These are phyloP conservation scores for Pseudogymnoascus sp. DNA, from an alignment of 2,329 filamentous ascomycete species.

Conservation along the genomic window DNA sequence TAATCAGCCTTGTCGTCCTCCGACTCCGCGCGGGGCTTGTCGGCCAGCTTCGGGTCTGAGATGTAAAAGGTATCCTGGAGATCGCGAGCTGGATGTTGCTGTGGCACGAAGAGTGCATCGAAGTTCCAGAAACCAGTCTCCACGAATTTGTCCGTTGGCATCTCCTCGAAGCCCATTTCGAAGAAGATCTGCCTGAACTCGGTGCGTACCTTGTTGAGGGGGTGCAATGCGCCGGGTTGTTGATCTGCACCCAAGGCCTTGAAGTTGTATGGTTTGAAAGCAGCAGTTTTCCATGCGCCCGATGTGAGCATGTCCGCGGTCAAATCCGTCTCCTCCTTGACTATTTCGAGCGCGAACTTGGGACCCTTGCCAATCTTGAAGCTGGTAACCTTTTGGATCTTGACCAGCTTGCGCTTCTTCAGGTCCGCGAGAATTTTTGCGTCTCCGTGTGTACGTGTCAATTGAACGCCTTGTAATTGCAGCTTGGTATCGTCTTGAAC, in stretches of 20 bases:
- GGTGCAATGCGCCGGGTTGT: conserved; percentile 54
- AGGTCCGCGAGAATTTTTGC: conserved; percentile 71
- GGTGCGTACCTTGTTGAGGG: conserved; percentile 86
- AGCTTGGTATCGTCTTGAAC: conserved; percentile 75
- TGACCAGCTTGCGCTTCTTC: conserved; percentile 86
- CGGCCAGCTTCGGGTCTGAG: conserved; percentile 73
- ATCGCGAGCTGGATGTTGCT: conserved; percentile 95
- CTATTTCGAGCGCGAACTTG: conserved; percentile 82
- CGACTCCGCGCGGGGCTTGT: conserved; percentile 53
- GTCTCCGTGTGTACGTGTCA: conserved; percentile 62
- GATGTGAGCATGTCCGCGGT: conserved; percentile 85
- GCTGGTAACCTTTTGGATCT: conserved; percentile 72
- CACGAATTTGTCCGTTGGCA: conserved; percentile 89
- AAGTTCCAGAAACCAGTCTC: conserved; percentile 99
- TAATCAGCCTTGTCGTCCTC: conserved; percentile 59
- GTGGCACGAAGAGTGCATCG: conserved; percentile 90
- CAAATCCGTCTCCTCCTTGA: conserved; percentile 90
- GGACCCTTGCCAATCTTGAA: conserved; percentile 79
- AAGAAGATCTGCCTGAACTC: conserved; percentile 99
- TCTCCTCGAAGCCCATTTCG: conserved; percentile 97
- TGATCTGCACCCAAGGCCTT: conserved; percentile 56
- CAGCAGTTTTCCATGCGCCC: conserved; percentile 85
- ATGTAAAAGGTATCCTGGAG: conserved; percentile 99
- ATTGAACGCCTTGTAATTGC: conserved; percentile 65
- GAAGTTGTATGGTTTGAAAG: conserved; percentile 81